Percentiles rank a stretch among this genome's conserved stretches.
These are phyloP conservation scores for Acorus gramineus DNA, from an alignment of 106 monocot genomes.

Conservation along the genomic window DNA sequence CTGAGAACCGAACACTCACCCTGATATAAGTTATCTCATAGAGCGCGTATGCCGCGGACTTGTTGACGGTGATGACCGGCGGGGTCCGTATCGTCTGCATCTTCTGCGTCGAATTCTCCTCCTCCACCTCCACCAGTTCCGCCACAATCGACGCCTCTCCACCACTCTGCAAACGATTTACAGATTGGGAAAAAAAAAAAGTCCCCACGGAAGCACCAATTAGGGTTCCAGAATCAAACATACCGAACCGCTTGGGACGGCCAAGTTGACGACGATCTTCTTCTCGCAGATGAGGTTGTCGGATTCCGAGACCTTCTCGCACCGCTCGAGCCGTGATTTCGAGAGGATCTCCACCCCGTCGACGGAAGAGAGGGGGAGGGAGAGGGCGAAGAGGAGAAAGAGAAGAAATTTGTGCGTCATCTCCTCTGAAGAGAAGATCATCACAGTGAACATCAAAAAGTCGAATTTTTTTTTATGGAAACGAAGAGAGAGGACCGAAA, in stretches of 20 bases:
- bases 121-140: conserved; percentile 67
- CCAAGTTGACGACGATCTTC: conserved; percentile 79
- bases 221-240: background rate
- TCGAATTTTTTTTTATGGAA: too few relatives aligned
- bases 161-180: conserved; percentile 43
- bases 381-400: conserved; percentile 8
- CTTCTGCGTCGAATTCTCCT: conserved; percentile 49
- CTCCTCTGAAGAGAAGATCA: too few relatives aligned
- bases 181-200: background rate
- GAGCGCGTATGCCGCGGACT: conserved; percentile 79
- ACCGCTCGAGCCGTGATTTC: conserved; percentile 72
- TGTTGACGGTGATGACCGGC: conserved; percentile 76
- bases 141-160: conserved; percentile 81
- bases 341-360: conserved; percentile 60
- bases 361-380: background rate
- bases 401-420: too few relatives aligned
- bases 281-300: conserved; percentile 51
- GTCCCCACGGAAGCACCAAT: background rate
- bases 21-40: conserved; percentile 73
- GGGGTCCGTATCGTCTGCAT: conserved; percentile 67
- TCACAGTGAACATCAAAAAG: too few relatives aligned
- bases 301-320: conserved; percentile 37
- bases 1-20: conserved; percentile 17
- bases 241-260: conserved; percentile 92
- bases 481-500: too few relatives aligned